Evolutionary conservation across 805 yeast species (phyloP).

Genomic region (Cyberlindnera maclurae): DNA sequence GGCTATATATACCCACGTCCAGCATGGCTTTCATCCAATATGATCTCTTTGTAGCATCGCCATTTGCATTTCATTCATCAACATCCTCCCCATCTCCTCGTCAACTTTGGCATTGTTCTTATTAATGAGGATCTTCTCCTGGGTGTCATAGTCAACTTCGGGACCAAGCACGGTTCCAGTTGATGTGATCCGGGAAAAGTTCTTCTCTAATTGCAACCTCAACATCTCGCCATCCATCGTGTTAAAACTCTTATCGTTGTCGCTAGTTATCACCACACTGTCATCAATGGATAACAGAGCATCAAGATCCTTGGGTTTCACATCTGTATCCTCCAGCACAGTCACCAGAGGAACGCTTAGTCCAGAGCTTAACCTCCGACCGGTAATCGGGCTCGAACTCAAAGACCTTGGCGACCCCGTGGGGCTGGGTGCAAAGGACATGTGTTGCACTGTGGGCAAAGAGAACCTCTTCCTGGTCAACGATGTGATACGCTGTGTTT

Average conservation of each 20-base stretch:
- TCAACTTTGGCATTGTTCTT: conserved; percentile 10
- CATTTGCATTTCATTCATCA: conserved; percentile 15
- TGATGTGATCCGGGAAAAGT: conserved; percentile 12
- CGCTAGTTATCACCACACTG: conserved; percentile 17
- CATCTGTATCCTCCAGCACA: conserved; percentile 19
- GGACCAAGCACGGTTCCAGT: neutral
- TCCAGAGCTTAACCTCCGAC: conserved; percentile 24
- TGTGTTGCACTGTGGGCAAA: conserved; percentile 12
- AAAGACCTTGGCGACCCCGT: conserved; percentile 5
- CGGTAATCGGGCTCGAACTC: conserved; percentile 6
- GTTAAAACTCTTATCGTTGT: conserved; percentile 5
- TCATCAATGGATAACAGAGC: conserved; percentile 22
- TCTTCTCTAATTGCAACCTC: conserved; percentile 16
- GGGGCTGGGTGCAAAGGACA: conserved; percentile 3
- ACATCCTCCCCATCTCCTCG: conserved; percentile 4
- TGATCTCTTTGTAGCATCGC: conserved; percentile 9
- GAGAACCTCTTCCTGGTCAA: conserved; percentile 19
- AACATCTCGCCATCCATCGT: conserved; percentile 13
- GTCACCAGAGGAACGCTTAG: conserved; percentile 23
- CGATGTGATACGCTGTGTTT: conserved; percentile 5
- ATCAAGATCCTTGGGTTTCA: conserved; percentile 3
- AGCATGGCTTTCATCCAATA: conserved; percentile 3
- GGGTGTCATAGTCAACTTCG: neutral
- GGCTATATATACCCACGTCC: conserved; percentile 5
- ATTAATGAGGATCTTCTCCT: conserved; percentile 3